These are phyloP conservation scores for Populus trichocarpa DNA, from an alignment of 441 rosid genomes.

Conservation along the genomic window DNA sequence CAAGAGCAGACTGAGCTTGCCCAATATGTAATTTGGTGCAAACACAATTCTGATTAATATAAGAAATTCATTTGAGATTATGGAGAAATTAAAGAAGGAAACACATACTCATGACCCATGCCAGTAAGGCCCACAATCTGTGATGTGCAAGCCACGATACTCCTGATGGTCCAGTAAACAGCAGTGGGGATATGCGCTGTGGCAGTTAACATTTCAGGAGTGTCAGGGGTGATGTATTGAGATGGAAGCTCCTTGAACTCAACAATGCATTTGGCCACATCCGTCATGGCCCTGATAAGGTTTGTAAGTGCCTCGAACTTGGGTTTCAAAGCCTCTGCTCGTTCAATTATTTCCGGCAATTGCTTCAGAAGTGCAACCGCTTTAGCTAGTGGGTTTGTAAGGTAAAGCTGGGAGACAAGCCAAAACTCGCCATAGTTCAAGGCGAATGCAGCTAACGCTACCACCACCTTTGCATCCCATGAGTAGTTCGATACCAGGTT, in stretches of 20 bases:
- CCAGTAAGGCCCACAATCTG: slow-evolving; percentile 52
- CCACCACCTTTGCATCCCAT: slow-evolving; percentile 67
- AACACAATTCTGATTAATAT: background rate
- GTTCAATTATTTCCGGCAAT: slow-evolving; percentile 44
- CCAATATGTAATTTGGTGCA: background rate
- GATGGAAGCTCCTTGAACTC: slow-evolving; percentile 51
- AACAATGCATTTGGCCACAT: slow-evolving; percentile 42
- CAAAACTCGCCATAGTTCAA: slow-evolving; percentile 64
- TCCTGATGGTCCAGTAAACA: slow-evolving; percentile 67
- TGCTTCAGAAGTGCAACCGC: slow-evolving; percentile 65
- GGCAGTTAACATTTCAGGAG: slow-evolving; percentile 34
- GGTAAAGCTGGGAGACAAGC: slow-evolving; percentile 54
- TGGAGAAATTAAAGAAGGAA: background rate
- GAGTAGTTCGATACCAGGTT: slow-evolving; percentile 39
- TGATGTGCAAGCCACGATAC: slow-evolving; percentile 52
- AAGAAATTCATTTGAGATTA: background rate
- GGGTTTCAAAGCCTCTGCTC: slow-evolving; percentile 37
- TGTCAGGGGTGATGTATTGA: slow-evolving; percentile 35
- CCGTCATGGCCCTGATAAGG: slow-evolving; percentile 50
- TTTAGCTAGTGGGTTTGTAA: slow-evolving; percentile 63
- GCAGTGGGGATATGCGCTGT: slow-evolving; percentile 46
- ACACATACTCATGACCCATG: slow-evolving; percentile 48
- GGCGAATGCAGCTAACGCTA: slow-evolving; percentile 65
- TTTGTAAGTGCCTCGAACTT: slow-evolving; percentile 41
- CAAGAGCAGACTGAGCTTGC: background rate